phyloP scores from a whole-genome alignment of 331 rosid species.

The Pyrus hybrid region DNA sequence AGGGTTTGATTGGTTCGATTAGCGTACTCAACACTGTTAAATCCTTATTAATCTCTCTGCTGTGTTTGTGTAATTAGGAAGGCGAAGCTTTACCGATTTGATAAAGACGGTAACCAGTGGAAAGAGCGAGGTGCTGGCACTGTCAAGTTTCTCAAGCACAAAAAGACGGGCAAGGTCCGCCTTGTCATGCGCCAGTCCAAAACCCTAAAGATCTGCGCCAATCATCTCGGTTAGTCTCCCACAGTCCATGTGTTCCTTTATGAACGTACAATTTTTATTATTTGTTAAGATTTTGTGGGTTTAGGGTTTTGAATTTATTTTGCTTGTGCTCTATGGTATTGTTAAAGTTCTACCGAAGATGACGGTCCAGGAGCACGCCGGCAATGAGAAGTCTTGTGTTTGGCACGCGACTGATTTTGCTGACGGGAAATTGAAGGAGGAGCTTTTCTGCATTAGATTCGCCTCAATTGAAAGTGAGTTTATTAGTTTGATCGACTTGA shows the following conservation, averaged over 20 bases:
- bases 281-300: not conserved
- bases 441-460: constrained; percentile 92
- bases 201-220: constrained; percentile 99
- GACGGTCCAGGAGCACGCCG: constrained; percentile 90
- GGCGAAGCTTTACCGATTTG: constrained; percentile 84
- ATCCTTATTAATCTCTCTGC: not conserved
- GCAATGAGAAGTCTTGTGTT: constrained; percentile 87
- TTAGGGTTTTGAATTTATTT: not conserved
- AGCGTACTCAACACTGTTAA: not conserved
- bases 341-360: constrained; percentile 57
- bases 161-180: constrained; percentile 65
- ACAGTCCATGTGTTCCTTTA: not conserved
- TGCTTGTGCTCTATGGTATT: not conserved
- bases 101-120: constrained; percentile 93
- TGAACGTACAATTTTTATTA: not conserved
- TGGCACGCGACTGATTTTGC: constrained; percentile 97
- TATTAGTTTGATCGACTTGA: not conserved
- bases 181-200: constrained; percentile 98
- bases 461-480: constrained; percentile 85
- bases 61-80: constrained; percentile 30
- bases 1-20: constrained; percentile 5
- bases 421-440: constrained; percentile 92
- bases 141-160: constrained; percentile 77
- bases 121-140: constrained; percentile 96
- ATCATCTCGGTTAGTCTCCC: constrained; percentile 65